Evolutionary conservation across 176 grass and related monocot genomes (phyloP).

Genomic region (Cymbopogon citratus): DNA sequence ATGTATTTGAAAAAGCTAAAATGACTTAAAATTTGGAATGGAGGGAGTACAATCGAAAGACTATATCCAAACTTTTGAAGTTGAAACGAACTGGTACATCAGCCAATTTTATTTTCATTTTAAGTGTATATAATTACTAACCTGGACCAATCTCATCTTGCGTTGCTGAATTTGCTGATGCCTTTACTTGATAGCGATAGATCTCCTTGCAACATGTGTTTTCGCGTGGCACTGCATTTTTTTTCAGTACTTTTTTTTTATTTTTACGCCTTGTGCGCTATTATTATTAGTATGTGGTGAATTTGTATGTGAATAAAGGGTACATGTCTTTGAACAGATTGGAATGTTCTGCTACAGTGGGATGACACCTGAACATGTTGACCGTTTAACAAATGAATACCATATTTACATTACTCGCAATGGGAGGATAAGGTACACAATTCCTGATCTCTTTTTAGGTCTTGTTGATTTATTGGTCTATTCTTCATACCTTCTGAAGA

Average conservation of each 20-base stretch:
- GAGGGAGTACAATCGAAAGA: neutral
- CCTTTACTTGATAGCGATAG: neutral
- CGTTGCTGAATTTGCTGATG: constrained; percentile 6
- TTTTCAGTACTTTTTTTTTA: neutral
- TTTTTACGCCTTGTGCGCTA: neutral
- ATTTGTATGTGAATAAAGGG: neutral
- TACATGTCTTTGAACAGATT: constrained; percentile 42
- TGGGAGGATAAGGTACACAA: constrained; percentile 79
- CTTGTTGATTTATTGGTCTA: neutral
- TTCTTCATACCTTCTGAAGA: neutral
- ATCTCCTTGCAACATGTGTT: neutral
- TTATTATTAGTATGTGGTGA: neutral
- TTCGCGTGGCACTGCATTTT: neutral
- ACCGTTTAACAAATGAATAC: constrained; percentile 77
- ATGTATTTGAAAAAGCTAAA: too few relatives aligned
- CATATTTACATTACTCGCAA: constrained; percentile 98
- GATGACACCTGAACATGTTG: constrained; percentile 90
- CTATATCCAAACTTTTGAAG: neutral
- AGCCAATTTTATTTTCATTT: neutral
- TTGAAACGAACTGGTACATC: neutral
- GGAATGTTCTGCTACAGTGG: constrained; percentile 99
- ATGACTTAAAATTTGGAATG: too few relatives aligned
- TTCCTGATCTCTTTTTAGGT: neutral
- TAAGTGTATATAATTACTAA: neutral
- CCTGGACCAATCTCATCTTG: neutral